Conservation (phyloP, 768 basidiomycete species). For the Brasilioporus rufonigricans region DNA sequence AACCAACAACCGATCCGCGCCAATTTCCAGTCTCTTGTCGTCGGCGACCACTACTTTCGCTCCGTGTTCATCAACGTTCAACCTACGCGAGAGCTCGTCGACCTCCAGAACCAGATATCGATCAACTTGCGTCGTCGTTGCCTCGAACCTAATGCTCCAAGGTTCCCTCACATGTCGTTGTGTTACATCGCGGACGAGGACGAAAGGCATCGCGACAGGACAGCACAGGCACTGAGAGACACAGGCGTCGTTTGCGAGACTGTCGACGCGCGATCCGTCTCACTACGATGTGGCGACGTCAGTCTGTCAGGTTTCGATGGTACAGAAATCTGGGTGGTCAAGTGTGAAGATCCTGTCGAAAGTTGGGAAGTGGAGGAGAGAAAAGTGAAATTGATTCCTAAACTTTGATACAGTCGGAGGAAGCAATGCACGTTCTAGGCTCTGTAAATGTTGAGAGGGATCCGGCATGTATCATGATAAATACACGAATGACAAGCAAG, state of each 20-base stretch:
- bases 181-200: slow-evolving; percentile 74
- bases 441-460: neutral
- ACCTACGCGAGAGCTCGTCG: slow-evolving; percentile 42
- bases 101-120: slow-evolving; percentile 50
- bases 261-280: slow-evolving; percentile 26
- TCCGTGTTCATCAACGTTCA: slow-evolving; percentile 61
- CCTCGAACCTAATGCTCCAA: slow-evolving; percentile 48
- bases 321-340: slow-evolving; percentile 56
- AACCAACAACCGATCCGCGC: slow-evolving; percentile 37
- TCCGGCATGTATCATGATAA: neutral
- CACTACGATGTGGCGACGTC: slow-evolving; percentile 22
- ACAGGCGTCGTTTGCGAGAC: slow-evolving; percentile 33
- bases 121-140: slow-evolving; percentile 30
- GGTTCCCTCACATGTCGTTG: slow-evolving; percentile 71
- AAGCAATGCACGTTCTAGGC: neutral
- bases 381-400: slow-evolving; percentile 26
- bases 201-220: slow-evolving; percentile 48
- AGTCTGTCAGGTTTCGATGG: slow-evolving; percentile 44
- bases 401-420: neutral
- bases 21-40: slow-evolving; percentile 52
- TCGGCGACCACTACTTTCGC: slow-evolving; percentile 65
- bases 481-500: neutral
- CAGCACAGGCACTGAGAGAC: slow-evolving; percentile 42
- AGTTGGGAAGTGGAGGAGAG: slow-evolving; percentile 50
- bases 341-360: slow-evolving; percentile 59